Base-by-base conservation (phyloP, 139 green algal genomes). In the Tetraselmis striata region DNA sequence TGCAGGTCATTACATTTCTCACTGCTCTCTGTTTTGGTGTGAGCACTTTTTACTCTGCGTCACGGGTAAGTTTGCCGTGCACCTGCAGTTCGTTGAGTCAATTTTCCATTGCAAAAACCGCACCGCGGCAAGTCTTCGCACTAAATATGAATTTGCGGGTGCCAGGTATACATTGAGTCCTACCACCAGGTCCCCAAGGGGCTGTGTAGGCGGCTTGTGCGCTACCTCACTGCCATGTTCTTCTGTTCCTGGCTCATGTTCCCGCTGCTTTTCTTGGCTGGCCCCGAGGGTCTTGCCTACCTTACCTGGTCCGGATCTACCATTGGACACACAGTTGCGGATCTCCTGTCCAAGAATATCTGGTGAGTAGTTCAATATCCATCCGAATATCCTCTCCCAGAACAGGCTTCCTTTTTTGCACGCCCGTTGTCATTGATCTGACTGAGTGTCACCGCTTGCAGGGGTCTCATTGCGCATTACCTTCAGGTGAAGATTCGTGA, bases 141-240 rank as follows among this genome's bases (percentile, higher is more conserved):
- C n/a, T n/a, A n/a, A n/a, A n/a, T n/a, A n/a, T n/a, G n/a, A n/a
- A n/a, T n/a, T n/a, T n/a, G n/a, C n/a, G n/a, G n/a, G n/a, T 67
- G 5, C 11, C 75, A 88, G 84, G 83, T 92, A 0, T 93, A 92
- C 80, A 88, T 91, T 29, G 87, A 92, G 78, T 67, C 85, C 0
- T 92, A 91, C 83, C 82, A 92, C 79, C 87, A 80, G 0, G 85
- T 92, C 5, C 90, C 90, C 30, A 89, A 91, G 83, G 90, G 90
- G 1, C 45, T 79, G 0, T 92, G 90, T 85, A 82, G 80, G 0
- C 77, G 80, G 1, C 11, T 91, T 0, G 85, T 92, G 28, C 85
- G 85, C 25, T 23, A 78, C 1, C 82, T 91, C 85, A 89, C 89
- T 2, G 88, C 80, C 30, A 31, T 82, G 27, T 93, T 87, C 84